These are phyloP conservation scores for Chalciporus chontae DNA, from an alignment of 768 basidiomycete species.

Conservation along the genomic window DNA sequence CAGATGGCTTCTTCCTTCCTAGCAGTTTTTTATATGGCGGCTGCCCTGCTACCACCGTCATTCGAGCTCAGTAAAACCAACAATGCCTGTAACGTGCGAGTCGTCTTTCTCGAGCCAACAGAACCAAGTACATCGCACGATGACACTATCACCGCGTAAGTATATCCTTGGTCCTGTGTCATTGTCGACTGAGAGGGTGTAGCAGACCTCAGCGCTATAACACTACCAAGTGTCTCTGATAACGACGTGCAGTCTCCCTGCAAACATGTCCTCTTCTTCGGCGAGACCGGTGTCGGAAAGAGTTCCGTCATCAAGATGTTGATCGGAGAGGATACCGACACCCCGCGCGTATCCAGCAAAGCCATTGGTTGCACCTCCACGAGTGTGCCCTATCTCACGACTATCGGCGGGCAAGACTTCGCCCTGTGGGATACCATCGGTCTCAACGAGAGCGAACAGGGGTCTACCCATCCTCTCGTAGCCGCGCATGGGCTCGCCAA, in stretches of 20 bases:
- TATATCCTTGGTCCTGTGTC: too few relatives aligned
- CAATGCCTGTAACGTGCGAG: not conserved
- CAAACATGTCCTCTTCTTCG: not conserved
- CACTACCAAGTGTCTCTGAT: not conserved
- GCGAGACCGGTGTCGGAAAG: not conserved
- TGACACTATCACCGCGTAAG: not conserved
- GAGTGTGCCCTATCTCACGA: not conserved
- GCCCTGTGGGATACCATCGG: constrained; percentile 5
- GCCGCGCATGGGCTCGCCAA: not conserved
- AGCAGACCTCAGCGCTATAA: not conserved
- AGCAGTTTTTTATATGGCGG: not conserved
- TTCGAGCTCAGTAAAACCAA: not conserved
- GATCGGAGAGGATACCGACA: not conserved
- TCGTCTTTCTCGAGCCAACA: not conserved
- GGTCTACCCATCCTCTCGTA: not conserved
- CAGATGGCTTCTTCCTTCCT: not conserved
- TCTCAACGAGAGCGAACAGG: constrained; percentile 1
- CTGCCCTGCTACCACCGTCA: not conserved
- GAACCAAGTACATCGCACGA: not conserved
- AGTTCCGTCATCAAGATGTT: not conserved
- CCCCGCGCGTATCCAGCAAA: not conserved
- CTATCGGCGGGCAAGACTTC: not conserved
- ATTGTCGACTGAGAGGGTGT: too few relatives aligned
- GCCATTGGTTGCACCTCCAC: not conserved
- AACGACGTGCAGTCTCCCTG: not conserved